Evolutionary conservation across 2,329 filamentous ascomycete genomes (phyloP).

Genomic region (Arthrobotrys sphaeroides): DNA sequence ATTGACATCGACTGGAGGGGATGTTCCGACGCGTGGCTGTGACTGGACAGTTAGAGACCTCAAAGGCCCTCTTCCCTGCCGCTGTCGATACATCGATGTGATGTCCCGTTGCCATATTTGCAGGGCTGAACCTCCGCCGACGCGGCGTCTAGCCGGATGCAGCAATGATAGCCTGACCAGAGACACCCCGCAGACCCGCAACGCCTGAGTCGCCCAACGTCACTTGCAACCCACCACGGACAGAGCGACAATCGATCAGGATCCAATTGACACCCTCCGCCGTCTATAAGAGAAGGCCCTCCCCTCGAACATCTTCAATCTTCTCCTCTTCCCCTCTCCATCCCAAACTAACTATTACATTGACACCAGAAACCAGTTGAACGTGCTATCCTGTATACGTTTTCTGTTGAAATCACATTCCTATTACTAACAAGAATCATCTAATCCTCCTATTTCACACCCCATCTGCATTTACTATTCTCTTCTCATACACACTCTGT

Average conservation of each 20-base stretch:
- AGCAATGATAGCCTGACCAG: neutral
- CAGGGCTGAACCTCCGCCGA: neutral
- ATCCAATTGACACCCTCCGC: neutral
- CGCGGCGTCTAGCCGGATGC: neutral
- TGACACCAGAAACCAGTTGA: neutral
- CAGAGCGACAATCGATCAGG: too few species aligned
- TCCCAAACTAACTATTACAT: conserved; percentile 1
- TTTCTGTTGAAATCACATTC: too few species aligned
- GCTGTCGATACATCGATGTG: too few species aligned
- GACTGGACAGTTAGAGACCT: neutral
- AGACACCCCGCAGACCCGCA: neutral
- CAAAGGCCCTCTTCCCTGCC: too few species aligned
- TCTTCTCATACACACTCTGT: neutral
- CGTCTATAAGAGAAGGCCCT: conserved; percentile 27
- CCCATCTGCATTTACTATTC: neutral
- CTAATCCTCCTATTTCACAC: neutral
- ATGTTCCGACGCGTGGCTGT: conserved; percentile 17
- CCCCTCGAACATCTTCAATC: conserved; percentile 6
- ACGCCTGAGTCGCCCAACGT: neutral
- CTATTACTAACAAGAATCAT: too few species aligned
- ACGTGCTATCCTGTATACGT: neutral
- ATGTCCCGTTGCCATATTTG: neutral
- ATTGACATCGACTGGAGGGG: neutral
- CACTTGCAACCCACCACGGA: neutral
- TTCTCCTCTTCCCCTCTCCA: conserved; percentile 17